phyloP scores from a whole-genome alignment of 225 moss, liverwort and hornwort genomes.

The Antitrichia curtipendula region DNA sequence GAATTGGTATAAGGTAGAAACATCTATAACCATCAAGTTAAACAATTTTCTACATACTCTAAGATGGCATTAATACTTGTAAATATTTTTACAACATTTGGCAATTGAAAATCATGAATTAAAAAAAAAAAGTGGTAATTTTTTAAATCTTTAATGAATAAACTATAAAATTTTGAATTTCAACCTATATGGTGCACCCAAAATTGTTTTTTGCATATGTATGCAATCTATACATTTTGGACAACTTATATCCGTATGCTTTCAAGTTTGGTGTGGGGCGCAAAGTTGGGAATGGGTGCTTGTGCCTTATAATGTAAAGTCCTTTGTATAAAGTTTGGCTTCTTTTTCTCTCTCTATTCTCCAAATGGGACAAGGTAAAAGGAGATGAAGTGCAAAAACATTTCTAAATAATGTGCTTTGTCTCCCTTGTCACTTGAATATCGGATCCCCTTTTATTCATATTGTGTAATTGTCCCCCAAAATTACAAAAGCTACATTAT shows the following conservation, averaged over 20 bases:
- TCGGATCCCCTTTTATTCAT: background rate
- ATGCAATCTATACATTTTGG: rapidly evolving
- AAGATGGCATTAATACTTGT: background rate
- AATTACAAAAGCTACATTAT: background rate
- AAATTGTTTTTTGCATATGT: background rate
- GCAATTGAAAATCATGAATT: no score
- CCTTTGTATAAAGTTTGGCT: background rate
- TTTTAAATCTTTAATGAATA: background rate
- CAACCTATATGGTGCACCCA: rapidly evolving
- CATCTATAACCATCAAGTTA: background rate
- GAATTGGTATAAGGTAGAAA: background rate
- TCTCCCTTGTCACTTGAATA: rapidly evolving
- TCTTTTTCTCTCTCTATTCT: background rate
- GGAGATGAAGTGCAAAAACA: rapidly evolving
- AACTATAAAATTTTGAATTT: background rate
- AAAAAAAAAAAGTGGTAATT: background rate
- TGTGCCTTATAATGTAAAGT: background rate
- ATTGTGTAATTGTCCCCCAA: rapidly evolving
- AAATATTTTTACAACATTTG: background rate
- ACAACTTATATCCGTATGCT: background rate
- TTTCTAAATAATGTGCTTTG: rapidly evolving
- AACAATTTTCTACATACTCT: background rate
- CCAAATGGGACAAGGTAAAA: rapidly evolving
- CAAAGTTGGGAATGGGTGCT: rapidly evolving
- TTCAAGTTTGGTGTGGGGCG: rapidly evolving